Conservation (phyloP, 75 land plant genomes). For the Chamaecyparis obtusa region DNA sequence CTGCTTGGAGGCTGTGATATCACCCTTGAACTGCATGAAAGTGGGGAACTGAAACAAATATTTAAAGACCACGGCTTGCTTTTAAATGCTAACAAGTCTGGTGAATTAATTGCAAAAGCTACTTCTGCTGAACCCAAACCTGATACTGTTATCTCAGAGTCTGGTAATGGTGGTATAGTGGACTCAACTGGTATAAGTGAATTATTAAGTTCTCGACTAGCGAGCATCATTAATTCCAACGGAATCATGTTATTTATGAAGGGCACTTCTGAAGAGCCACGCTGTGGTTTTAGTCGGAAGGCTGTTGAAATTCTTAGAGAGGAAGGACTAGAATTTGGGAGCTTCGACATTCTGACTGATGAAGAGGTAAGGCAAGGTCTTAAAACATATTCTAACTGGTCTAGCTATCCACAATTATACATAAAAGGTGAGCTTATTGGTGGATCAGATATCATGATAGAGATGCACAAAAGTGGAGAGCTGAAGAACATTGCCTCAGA, state of each 20-base stretch:
- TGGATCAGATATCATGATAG: constrained; percentile 79
- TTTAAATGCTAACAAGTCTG: background rate
- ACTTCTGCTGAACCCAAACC: background rate
- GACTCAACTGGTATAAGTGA: constrained; percentile 42
- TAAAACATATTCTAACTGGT: constrained; percentile 85
- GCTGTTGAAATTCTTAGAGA: constrained; percentile 61
- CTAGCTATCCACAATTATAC: constrained; percentile 85
- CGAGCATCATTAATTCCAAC: constrained; percentile 54
- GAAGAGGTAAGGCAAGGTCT: constrained; percentile 80
- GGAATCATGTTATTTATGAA: constrained; percentile 89
- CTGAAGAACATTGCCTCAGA: constrained; percentile 53
- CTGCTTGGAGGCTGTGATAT: constrained; percentile 90
- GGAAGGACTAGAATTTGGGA: constrained; percentile 54
- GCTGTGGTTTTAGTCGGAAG: constrained; percentile 83
- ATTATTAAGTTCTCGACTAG: constrained; percentile 36
- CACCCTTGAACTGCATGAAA: constrained; percentile 75
- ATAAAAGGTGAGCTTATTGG: constrained; percentile 79
- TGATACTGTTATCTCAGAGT: background rate
- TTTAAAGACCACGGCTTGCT: constrained; percentile 46
- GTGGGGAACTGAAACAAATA: constrained; percentile 69
- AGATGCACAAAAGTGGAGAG: constrained; percentile 86
- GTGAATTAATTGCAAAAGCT: background rate
- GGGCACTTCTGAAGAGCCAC: constrained; percentile 74
- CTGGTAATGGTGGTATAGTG: constrained; percentile 24
- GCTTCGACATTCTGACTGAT: constrained; percentile 73